Evolutionary conservation across 2,329 filamentous ascomycete species (phyloP), one percentile per base, ranked within the genome.

Genomic region (Diaporthe sp.): DNA sequence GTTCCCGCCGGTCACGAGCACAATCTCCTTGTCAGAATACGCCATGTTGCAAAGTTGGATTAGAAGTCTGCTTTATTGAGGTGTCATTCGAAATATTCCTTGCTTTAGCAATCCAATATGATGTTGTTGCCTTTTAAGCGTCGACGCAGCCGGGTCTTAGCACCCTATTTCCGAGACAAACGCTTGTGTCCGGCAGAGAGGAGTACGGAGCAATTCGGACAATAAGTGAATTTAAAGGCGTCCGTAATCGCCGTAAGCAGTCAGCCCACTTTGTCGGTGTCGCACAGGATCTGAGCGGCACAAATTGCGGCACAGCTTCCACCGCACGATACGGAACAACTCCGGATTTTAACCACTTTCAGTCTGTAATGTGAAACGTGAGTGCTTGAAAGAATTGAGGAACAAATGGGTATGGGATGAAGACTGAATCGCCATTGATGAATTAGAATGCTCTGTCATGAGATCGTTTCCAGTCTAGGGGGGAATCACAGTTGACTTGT

Each of bases 1-100:
- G 15, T 71, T 58, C 2, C 67, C 67, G 31, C 67, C 67, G 3
- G 67, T 71, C 37, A 57, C 39, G 51, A 71, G 67, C 17, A 71
- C 67, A 15, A 71, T 71, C 17, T 71, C 51, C 37, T 57, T 71
- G 34, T 57, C 17, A 10, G 67, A 9, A 2, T 44, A 25, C 8
- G 67, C 67, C 67, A 71, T 70, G 3, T 44, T 31, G 15, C 0
- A n/a, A n/a, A 1, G 10, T 6, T 37, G 6, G 9, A 25, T 4
- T 3, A n/a, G 34, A 60, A 39, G 19, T 19, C 15, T 17, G 10
- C 10, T 37, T 9, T 1, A 1, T 13, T 5, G 4, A n/a, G 25
- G 12, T 15, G n/a, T 22, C 15, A 57, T 1, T 31, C 5, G 55
- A 53, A 51, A 28, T 55, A 15, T 55, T 15, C 22, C 5, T 12